A percentile compares a stretch with the other conserved stretches of the same genome.
phyloP scores from a whole-genome alignment of 768 basidiomycete species.

The Pluteus cervinus region DNA sequence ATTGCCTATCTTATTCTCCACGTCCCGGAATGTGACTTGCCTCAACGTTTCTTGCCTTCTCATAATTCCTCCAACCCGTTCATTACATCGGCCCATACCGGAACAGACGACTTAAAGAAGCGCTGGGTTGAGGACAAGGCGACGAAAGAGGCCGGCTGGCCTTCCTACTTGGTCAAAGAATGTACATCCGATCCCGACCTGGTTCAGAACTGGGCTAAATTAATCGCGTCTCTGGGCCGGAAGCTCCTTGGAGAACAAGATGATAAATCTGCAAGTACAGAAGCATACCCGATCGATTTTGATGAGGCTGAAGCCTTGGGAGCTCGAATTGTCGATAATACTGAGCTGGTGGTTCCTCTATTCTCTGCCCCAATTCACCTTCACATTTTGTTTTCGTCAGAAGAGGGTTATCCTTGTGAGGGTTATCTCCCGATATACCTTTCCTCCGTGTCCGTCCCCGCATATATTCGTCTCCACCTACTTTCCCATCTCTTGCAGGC shows the following conservation, averaged over 20 bases:
- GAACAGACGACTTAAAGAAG: slow-evolving; percentile 54
- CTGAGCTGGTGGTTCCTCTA: slow-evolving; percentile 53
- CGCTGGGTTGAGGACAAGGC: slow-evolving; percentile 81
- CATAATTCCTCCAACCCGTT: slow-evolving; percentile 67
- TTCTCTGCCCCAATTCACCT: slow-evolving; percentile 61
- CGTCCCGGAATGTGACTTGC: slow-evolving; percentile 84
- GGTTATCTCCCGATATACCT: slow-evolving; percentile 69
- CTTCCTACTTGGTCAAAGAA: slow-evolving; percentile 59
- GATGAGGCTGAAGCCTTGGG: slow-evolving; percentile 54
- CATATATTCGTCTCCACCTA: slow-evolving; percentile 84
- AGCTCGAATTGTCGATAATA: slow-evolving; percentile 38
- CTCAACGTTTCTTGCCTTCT: slow-evolving; percentile 58
- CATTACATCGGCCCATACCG: slow-evolving; percentile 58
- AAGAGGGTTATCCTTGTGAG: slow-evolving; percentile 28
- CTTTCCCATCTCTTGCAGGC: slow-evolving; percentile 55
- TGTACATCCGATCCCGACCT: slow-evolving; percentile 33
- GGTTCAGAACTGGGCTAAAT: slow-evolving; percentile 42
- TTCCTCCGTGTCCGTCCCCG: slow-evolving; percentile 58
- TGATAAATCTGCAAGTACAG: slow-evolving; percentile 4
- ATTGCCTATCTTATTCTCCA: slow-evolving; percentile 83
- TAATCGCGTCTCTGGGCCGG: slow-evolving; percentile 50
- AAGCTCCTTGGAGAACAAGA: slow-evolving; percentile 43
- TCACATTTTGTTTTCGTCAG: slow-evolving; percentile 56
- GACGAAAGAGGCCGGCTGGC: slow-evolving; percentile 81
- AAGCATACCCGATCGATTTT: slow-evolving; percentile 28